These are phyloP conservation scores for Fusarium sp. DNA, from an alignment of 2,329 filamentous ascomycete genomes.

Conservation along the genomic window DNA sequence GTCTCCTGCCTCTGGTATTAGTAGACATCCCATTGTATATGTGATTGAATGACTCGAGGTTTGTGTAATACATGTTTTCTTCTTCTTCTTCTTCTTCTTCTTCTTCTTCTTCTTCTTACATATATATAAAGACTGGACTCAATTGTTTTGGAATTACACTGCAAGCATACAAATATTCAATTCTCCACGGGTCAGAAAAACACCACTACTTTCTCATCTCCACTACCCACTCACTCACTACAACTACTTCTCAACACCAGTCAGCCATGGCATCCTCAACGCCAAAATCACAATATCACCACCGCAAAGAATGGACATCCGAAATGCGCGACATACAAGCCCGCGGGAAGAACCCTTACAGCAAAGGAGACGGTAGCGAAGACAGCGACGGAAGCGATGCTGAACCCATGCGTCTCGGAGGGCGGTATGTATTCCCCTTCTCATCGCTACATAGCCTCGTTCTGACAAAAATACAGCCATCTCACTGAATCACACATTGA, in stretches of 20 bases:
- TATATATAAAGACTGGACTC: background rate
- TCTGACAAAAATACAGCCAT: conserved; percentile 14
- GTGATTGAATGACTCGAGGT: conserved; percentile 16
- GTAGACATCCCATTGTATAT: background rate
- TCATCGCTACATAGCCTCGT: background rate
- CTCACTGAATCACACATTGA: conserved; percentile 59
- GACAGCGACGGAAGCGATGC: conserved; percentile 43
- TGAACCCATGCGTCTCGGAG: conserved; percentile 39
- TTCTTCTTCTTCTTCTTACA: background rate
- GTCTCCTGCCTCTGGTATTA: conserved; percentile 9
- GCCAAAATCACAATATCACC: conserved; percentile 54
- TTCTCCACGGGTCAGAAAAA: too few relatives aligned
- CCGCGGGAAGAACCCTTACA: conserved; percentile 70
- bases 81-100: background rate
- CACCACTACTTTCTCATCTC: too few relatives aligned
- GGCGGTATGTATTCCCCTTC: conserved; percentile 9
- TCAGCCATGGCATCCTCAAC: conserved; percentile 39
- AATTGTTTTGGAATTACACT: background rate
- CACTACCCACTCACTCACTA: too few relatives aligned
- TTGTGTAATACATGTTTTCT: background rate
- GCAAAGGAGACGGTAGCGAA: conserved; percentile 38
- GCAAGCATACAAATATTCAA: background rate
- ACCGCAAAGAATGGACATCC: conserved; percentile 58
- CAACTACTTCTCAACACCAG: background rate
- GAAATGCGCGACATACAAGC: conserved; percentile 72